Percentiles rank a stretch among this genome's conserved stretches.
These are phyloP conservation scores for Prorocentrum cordatum DNA, from an alignment of 169 alveolate species.

Conservation along the genomic window DNA sequence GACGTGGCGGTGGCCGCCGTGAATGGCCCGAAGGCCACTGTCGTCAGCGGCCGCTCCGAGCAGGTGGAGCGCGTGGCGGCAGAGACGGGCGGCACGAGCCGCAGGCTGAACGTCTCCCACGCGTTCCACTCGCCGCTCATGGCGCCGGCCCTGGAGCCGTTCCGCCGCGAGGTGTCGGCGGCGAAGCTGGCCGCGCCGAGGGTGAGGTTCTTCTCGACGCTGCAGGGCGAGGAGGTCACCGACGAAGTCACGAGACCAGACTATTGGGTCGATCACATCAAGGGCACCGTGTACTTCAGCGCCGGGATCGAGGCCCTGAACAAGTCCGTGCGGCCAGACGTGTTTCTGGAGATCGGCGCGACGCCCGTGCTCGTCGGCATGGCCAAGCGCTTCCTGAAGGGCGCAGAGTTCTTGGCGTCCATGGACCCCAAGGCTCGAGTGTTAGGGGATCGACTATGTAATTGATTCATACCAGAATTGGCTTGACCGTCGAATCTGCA, in stretches of 20 bases:
- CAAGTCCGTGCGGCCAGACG: neutral
- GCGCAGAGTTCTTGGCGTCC: too few species aligned
- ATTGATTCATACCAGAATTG: too few species aligned
- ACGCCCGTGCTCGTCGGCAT: constrained; percentile 6
- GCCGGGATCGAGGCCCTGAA: constrained; percentile 69
- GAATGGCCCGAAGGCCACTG: constrained; percentile 75
- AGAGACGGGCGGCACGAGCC: too few species aligned
- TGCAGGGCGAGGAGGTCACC: constrained; percentile 1
- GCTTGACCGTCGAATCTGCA: too few species aligned
- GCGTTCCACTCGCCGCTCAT: constrained; percentile 72
- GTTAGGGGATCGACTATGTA: too few species aligned
- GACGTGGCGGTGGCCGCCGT: constrained; percentile 72
- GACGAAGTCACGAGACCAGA: neutral
- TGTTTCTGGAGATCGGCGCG: constrained; percentile 25
- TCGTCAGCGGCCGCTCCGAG: constrained; percentile 74
- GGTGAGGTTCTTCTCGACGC: neutral
- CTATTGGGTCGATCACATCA: constrained; percentile 74
- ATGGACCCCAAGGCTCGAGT: too few species aligned
- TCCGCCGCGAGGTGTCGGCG: neutral
- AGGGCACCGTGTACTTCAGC: constrained; percentile 72
- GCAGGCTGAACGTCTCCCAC: constrained; percentile 68
- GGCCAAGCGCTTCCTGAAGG: constrained; percentile 11
- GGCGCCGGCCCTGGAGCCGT: constrained; percentile 51
- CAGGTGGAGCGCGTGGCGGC: too few species aligned
- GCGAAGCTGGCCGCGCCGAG: constrained; percentile 6